Evolutionary conservation across 768 basidiomycete genomes (phyloP).

Genomic region (Termitomyces titanicus): DNA sequence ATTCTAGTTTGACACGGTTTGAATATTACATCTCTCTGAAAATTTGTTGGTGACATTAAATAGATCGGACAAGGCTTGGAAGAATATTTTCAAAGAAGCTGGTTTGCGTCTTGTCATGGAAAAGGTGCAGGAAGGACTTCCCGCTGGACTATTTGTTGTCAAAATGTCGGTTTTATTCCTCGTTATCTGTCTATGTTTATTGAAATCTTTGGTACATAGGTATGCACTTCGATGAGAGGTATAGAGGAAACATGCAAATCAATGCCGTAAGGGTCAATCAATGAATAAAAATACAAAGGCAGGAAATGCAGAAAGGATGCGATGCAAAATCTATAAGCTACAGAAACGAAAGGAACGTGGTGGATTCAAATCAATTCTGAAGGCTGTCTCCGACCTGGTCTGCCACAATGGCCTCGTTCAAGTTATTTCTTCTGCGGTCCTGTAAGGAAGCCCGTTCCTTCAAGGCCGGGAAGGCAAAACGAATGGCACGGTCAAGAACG

Average conservation of each 20-base stretch:
- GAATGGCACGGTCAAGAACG: constrained; percentile 61
- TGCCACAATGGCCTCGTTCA: constrained; percentile 51
- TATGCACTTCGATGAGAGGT: constrained; percentile 49
- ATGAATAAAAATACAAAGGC: constrained; percentile 11
- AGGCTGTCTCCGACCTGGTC: constrained; percentile 20
- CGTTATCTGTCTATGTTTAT: neutral
- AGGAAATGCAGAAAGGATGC: neutral
- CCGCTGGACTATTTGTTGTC: constrained; percentile 75
- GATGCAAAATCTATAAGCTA: neutral
- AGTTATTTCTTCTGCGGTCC: constrained; percentile 42
- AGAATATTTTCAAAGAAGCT: constrained; percentile 66
- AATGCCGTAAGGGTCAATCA: constrained; percentile 1
- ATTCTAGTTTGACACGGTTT: constrained; percentile 89
- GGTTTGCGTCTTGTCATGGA: constrained; percentile 71
- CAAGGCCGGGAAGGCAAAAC: constrained; percentile 53
- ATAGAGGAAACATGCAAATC: neutral
- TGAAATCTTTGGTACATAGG: constrained; percentile 29
- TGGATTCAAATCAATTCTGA: constrained; percentile 3
- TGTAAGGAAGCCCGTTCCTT: constrained; percentile 43
- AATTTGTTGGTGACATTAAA: constrained; percentile 5
- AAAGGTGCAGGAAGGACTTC: constrained; percentile 80
- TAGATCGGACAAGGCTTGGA: constrained; percentile 86
- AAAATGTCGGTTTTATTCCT: constrained; percentile 60
- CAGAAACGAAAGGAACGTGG: constrained; percentile 4
- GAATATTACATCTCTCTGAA: neutral